Evolutionary conservation across 225 moss, liverwort and hornwort genomes (phyloP).

Genomic region (Thuidium tamariscinum): DNA sequence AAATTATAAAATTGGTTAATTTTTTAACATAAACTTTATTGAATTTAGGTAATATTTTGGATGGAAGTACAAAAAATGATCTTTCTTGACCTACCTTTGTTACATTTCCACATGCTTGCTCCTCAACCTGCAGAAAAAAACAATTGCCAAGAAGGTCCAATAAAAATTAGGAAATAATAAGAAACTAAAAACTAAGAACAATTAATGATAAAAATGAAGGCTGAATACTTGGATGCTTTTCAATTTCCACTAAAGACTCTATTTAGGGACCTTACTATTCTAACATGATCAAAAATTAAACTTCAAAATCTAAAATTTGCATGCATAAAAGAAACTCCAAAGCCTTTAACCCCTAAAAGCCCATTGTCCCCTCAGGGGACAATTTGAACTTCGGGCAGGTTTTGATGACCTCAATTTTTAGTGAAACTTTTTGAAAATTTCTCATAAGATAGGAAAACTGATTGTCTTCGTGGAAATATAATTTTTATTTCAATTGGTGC

Average conservation of each 20-base stretch:
- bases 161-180: too few species aligned
- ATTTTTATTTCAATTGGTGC: too few species aligned
- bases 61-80: not conserved
- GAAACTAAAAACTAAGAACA: not conserved
- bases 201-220: not conserved
- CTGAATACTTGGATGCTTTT: too few species aligned
- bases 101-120: not conserved
- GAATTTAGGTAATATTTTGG: not conserved
- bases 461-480: too few species aligned
- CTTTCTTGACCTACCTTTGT: not conserved
- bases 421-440: too few species aligned
- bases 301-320: not conserved
- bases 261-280: not conserved
- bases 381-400: too few species aligned
- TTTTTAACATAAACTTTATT: not conserved
- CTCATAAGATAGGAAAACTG: too few species aligned
- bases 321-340: not conserved
- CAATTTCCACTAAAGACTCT: not conserved
- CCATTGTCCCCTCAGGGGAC: too few species aligned
- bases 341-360: too few species aligned
- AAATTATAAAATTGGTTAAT: fast-evolving
- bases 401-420: too few species aligned
- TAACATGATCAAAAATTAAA: not conserved
- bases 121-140: not conserved
- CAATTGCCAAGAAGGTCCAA: not conserved